A percentile compares a stretch with the other conserved stretches of the same genome.
phyloP scores from a whole-genome alignment of 345 rosid species.

The Crucihimalaya himalaica region DNA sequence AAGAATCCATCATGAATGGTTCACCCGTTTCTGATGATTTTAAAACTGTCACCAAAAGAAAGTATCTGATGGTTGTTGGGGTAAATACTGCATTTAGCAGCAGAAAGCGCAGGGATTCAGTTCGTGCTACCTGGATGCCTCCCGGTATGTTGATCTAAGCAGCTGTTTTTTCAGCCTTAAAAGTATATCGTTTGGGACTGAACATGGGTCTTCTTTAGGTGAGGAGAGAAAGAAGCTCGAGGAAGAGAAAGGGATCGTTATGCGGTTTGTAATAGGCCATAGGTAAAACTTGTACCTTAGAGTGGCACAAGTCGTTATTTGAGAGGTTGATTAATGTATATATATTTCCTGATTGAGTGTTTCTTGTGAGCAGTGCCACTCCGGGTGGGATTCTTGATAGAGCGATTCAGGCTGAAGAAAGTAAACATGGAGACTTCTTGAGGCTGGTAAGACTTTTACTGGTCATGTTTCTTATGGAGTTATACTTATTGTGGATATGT shows the following conservation, averaged over 20 bases:
- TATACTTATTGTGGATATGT: background rate
- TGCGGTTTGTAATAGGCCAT: slow-evolving; percentile 97
- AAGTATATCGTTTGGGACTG: slow-evolving; percentile 9
- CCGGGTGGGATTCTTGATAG: slow-evolving; percentile 95
- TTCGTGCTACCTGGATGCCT: slow-evolving; percentile 98
- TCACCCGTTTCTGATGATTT: slow-evolving; percentile 72
- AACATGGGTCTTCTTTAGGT: slow-evolving; percentile 47
- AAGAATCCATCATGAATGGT: slow-evolving; percentile 79
- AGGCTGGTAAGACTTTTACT: slow-evolving; percentile 65
- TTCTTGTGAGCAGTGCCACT: slow-evolving; percentile 60
- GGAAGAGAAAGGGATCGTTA: slow-evolving; percentile 94
- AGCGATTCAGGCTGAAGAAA: slow-evolving; percentile 95
- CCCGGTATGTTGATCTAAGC: slow-evolving; percentile 56
- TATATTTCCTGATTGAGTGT: background rate
- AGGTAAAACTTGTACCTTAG: slow-evolving; percentile 50
- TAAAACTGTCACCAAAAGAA: slow-evolving; percentile 56
- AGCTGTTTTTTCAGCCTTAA: background rate
- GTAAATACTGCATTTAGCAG: slow-evolving; percentile 95
- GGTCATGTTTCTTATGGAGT: background rate
- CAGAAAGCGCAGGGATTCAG: slow-evolving; percentile 91
- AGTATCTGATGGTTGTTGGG: slow-evolving; percentile 88
- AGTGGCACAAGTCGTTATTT: background rate
- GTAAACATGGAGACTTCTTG: slow-evolving; percentile 88
- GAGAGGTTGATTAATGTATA: background rate
- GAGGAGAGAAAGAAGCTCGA: slow-evolving; percentile 85